Conservation (phyloP, 2,329 filamentous ascomycete species). For the Cephalotrichum gorgonifer region DNA sequence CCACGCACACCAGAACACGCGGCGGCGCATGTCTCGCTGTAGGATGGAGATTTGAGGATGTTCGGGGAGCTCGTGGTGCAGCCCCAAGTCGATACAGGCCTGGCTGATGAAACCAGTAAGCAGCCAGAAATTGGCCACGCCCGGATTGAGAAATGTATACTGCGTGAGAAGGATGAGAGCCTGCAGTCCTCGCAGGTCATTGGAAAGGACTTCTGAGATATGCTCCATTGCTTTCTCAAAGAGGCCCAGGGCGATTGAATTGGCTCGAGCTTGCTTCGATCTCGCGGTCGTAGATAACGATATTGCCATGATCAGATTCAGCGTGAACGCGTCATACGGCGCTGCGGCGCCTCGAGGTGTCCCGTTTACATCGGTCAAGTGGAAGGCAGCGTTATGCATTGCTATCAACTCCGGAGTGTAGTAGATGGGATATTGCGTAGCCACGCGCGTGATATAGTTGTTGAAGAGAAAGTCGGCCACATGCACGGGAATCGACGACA, state of each 20-base stretch:
- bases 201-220: not conserved
- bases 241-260: not conserved
- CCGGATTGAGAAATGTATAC: not conserved
- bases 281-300: slow-evolving; percentile 1
- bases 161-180: slow-evolving; percentile 1
- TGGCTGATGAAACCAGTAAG: slow-evolving; percentile 2
- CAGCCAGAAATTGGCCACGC: not conserved
- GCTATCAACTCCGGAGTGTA: not conserved
- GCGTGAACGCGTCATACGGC: not conserved
- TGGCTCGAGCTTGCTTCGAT: slow-evolving; percentile 1
- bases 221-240: slow-evolving; percentile 1
- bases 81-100: slow-evolving; percentile 1
- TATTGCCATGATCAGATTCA: slow-evolving; percentile 3
- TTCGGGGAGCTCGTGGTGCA: not conserved
- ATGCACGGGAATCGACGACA: not conserved
- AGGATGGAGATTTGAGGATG: not conserved
- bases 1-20: slow-evolving; percentile 2
- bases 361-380: not conserved
- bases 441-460: not conserved
- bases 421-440: not conserved
- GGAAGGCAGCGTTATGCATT: not conserved
- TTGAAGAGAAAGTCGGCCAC: slow-evolving; percentile 3
- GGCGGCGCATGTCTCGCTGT: not conserved
- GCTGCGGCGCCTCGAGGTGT: not conserved
- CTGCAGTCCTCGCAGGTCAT: not conserved